phyloP scores from a whole-genome alignment of 768 basidiomycete genomes.

The Russula sp. region DNA sequence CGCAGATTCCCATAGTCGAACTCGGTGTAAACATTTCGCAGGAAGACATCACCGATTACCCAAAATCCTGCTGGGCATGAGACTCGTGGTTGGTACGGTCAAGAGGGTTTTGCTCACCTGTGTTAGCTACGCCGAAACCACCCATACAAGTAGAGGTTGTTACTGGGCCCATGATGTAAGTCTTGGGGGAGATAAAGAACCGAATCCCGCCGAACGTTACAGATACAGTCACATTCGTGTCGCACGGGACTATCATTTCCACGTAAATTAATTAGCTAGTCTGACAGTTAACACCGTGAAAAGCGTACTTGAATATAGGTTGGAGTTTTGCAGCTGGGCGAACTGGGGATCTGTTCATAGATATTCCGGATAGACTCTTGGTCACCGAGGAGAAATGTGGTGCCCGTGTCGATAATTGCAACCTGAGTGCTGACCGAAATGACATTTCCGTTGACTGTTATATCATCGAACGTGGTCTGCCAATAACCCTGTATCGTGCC shows the following conservation, averaged over 20 bases:
- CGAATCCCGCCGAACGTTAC: neutral
- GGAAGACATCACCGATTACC: neutral
- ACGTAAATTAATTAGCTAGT: neutral
- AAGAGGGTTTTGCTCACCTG: no score
- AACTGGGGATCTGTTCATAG: neutral
- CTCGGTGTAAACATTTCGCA: neutral
- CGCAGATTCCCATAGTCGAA: neutral
- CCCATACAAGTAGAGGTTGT: neutral
- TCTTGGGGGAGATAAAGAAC: neutral
- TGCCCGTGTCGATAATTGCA: neutral
- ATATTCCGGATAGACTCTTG: neutral
- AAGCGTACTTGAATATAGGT: neutral
- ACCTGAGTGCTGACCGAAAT: neutral
- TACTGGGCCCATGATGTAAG: neutral
- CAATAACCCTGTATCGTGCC: neutral
- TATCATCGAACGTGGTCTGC: neutral
- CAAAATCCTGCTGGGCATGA: neutral
- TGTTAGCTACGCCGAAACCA: neutral
- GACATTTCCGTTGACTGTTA: neutral
- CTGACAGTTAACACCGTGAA: neutral
- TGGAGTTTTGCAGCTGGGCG: neutral
- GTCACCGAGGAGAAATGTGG: neutral
- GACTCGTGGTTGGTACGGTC: neutral
- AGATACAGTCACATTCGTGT: neutral
- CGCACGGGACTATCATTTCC: neutral